Conservation (phyloP, 164 flowering plant species). For the Kalanchoe fedtschenkoi region DNA sequence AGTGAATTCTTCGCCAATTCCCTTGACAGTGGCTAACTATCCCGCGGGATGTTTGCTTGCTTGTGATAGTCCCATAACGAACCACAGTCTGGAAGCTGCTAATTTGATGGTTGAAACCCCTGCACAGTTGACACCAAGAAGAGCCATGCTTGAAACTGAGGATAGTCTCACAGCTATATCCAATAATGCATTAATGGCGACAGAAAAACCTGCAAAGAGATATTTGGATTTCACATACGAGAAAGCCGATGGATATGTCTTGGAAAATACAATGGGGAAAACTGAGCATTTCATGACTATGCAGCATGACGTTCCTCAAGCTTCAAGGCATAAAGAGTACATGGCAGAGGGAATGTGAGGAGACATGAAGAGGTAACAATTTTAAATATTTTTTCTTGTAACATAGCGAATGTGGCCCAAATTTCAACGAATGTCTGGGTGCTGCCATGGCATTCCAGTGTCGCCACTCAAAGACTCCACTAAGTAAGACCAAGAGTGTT, state of each 20-base stretch:
- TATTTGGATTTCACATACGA: conserved; percentile 26
- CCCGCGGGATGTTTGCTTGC: conserved; percentile 5
- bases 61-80: conserved; percentile 26
- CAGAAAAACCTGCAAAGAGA: conserved; percentile 35
- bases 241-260: conserved; percentile 18
- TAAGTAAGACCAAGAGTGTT: no score
- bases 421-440: no score
- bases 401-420: no score
- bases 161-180: conserved; percentile 11
- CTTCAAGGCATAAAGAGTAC: neutral
- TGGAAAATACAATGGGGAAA: conserved; percentile 3
- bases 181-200: conserved; percentile 11
- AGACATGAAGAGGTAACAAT: neutral
- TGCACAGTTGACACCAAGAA: conserved; percentile 32
- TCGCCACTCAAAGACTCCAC: no score
- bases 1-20: conserved; percentile 7
- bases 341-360: neutral
- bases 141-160: conserved; percentile 26
- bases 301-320: neutral
- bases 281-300: neutral
- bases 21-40: conserved; percentile 7
- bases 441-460: no score
- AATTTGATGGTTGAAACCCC: conserved; percentile 38
- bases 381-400: no score
- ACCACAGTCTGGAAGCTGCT: conserved; percentile 15